Percentiles rank a stretch among this genome's conserved stretches.
Evolutionary conservation across 2,329 filamentous ascomycete species (phyloP).

Genomic region (Talaromyces sp.): DNA sequence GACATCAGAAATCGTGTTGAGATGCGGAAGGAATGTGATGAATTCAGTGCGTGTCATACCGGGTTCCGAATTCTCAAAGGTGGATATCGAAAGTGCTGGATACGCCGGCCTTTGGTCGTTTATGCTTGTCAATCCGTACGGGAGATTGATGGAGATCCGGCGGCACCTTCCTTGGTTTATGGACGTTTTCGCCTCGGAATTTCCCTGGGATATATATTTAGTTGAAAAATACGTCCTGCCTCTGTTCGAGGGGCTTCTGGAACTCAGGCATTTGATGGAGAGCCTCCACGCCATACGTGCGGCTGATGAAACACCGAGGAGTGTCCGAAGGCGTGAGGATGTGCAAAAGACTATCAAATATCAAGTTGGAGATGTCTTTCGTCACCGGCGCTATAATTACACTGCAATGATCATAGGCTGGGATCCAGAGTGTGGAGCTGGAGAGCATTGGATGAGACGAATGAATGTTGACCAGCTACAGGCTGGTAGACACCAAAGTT

Average conservation of each 20-base stretch:
- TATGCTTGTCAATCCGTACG: conserved; percentile 47
- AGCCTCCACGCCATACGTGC: conserved; percentile 53
- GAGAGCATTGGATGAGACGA: conserved; percentile 59
- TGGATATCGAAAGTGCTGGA: conserved; percentile 57
- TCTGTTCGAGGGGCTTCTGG: conserved; percentile 48
- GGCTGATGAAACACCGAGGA: conserved; percentile 52
- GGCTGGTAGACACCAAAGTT: conserved; percentile 62
- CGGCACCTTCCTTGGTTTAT: conserved; percentile 61
- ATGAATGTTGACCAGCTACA: conserved; percentile 59
- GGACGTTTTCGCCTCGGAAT: conserved; percentile 59
- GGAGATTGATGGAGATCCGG: conserved; percentile 48
- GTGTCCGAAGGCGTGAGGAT: conserved; percentile 31
- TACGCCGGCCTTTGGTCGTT: conserved; percentile 72
- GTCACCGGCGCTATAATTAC: conserved; percentile 74
- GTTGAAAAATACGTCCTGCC: conserved; percentile 64
- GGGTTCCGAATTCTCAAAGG: conserved; percentile 23
- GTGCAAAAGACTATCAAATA: conserved; percentile 52
- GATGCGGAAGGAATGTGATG: conserved; percentile 76
- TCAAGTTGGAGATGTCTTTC: conserved; percentile 76
- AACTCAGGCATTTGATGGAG: conserved; percentile 51
- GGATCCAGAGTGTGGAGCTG: conserved; percentile 57
- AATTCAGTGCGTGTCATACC: conserved; percentile 58
- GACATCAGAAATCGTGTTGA: conserved; percentile 63
- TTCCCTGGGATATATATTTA: conserved; percentile 66
- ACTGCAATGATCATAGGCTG: conserved; percentile 84